These are phyloP conservation scores for Torulaspora indica DNA, from an alignment of 805 yeast genomes.

Conservation along the genomic window DNA sequence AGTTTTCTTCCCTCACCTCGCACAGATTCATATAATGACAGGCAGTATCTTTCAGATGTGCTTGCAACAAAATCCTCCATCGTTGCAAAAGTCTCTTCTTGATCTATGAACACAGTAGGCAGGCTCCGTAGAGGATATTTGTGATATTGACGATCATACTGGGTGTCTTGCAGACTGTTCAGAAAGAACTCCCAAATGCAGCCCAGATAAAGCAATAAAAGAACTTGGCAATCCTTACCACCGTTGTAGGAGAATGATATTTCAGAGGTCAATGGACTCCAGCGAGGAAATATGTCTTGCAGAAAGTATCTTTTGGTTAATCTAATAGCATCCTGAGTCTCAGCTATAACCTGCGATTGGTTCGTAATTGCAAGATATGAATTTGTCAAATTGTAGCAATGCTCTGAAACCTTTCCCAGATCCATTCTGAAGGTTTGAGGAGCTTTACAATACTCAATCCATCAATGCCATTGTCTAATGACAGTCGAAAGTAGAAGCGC, in stretches of 20 bases:
- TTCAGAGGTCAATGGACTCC: slow-evolving; percentile 40
- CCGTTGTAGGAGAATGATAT: slow-evolving; percentile 88
- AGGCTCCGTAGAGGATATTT: slow-evolving; percentile 23
- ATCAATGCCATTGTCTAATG: not conserved
- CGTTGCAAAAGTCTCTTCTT: slow-evolving; percentile 66
- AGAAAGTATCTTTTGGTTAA: slow-evolving; percentile 24
- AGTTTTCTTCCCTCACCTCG: slow-evolving; percentile 26
- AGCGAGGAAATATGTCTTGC: slow-evolving; percentile 27
- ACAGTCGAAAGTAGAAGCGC: not conserved
- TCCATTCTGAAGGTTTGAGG: slow-evolving; percentile 1
- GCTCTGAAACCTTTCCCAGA: slow-evolving; percentile 16
- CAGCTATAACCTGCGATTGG: slow-evolving; percentile 16
- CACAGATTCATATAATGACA: slow-evolving; percentile 42
- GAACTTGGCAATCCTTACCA: slow-evolving; percentile 92
- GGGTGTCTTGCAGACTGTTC: slow-evolving; percentile 21
- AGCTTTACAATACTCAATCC: not conserved
- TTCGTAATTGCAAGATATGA: slow-evolving; percentile 23
- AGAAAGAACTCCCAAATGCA: slow-evolving; percentile 38
- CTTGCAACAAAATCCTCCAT: slow-evolving; percentile 59
- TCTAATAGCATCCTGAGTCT: slow-evolving; percentile 31
- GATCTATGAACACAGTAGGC: slow-evolving; percentile 67
- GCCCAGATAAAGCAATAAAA: slow-evolving; percentile 71
- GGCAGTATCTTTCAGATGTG: slow-evolving; percentile 51
- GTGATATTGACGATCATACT: slow-evolving; percentile 23
- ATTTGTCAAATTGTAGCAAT: slow-evolving; percentile 27